phyloP scores from a whole-genome alignment of 768 basidiomycete genomes.

The Fistulinella prunicolor region DNA sequence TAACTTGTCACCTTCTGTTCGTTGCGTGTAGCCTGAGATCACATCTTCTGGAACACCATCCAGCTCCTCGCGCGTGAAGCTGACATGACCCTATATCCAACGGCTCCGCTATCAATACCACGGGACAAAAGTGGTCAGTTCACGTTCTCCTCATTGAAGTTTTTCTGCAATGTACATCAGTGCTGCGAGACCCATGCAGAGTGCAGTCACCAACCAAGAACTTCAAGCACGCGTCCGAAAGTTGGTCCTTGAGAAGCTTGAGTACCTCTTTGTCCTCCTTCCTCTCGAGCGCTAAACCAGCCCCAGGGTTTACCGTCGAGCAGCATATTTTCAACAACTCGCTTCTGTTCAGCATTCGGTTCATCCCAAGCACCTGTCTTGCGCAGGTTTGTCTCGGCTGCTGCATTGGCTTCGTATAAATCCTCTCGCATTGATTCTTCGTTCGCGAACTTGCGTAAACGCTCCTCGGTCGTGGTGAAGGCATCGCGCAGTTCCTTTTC shows the following conservation, averaged over 20 bases:
- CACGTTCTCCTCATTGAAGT: constrained; percentile 85
- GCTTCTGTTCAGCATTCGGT: constrained; percentile 63
- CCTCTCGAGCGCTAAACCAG: constrained; percentile 72
- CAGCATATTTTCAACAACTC: constrained; percentile 76
- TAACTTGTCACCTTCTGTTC: constrained; percentile 51
- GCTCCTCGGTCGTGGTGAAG: constrained; percentile 65
- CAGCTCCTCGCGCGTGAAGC: constrained; percentile 69
- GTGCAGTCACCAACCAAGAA: constrained; percentile 56
- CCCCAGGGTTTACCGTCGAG: constrained; percentile 75
- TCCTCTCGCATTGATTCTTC: constrained; percentile 79
- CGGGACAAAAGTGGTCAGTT: constrained; percentile 8
- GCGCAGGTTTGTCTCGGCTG: constrained; percentile 66
- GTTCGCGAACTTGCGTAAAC: constrained; percentile 64
- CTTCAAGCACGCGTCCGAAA: constrained; percentile 68
- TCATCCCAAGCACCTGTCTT: constrained; percentile 57
- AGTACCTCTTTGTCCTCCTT: constrained; percentile 53
- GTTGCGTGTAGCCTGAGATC: constrained; percentile 68
- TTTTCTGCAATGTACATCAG: constrained; percentile 52
- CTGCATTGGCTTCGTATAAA: constrained; percentile 66
- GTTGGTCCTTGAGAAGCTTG: constrained; percentile 65
- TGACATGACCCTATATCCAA: constrained; percentile 49
- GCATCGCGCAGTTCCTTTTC: constrained; percentile 74
- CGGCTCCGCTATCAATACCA: background rate
- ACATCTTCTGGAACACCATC: constrained; percentile 80
- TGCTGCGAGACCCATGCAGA: background rate